Percentiles rank a stretch among this genome's conserved stretches.
These are phyloP conservation scores for Neopestalotiopsis sp. DNA, from an alignment of 2,329 filamentous ascomycete species.

Conservation along the genomic window DNA sequence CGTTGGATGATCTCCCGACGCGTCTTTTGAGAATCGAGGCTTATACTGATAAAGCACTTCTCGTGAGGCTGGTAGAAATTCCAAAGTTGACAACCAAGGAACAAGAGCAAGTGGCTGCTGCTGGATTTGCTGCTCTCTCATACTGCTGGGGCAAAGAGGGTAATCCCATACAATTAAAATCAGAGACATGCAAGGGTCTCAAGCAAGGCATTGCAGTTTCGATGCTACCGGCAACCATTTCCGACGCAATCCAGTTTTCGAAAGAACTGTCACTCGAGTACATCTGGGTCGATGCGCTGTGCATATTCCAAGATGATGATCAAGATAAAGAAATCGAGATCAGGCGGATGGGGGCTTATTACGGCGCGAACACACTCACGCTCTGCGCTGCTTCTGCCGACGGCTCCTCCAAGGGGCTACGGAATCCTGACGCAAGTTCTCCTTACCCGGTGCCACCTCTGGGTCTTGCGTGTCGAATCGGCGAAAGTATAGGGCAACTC, in stretches of 20 bases:
- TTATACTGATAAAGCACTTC: not conserved
- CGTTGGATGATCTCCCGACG: not conserved
- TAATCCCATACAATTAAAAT: constrained; percentile 5
- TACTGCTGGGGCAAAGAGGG: constrained; percentile 12
- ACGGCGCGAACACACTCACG: constrained; percentile 1
- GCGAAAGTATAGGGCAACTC: not conserved
- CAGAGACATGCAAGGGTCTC: not conserved
- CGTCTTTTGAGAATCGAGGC: not conserved
- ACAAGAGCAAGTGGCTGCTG: not conserved
- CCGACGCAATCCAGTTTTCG: not conserved
- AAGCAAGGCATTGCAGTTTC: not conserved
- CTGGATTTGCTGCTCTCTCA: constrained; percentile 5
- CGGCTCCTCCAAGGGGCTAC: not conserved
- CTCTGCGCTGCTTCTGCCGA: constrained; percentile 1
- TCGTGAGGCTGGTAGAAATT: not conserved
- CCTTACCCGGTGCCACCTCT: not conserved
- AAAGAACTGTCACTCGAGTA: not conserved
- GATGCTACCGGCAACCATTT: constrained; percentile 4
- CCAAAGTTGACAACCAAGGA: not conserved
- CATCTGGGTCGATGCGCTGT: constrained; percentile 14
- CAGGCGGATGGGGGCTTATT: not conserved
- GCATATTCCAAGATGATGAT: constrained; percentile 8
- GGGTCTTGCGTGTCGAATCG: not conserved
- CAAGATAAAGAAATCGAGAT: constrained; percentile 5
- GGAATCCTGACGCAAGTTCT: not conserved